phyloP scores from a whole-genome alignment of 345 rosid species.

The Barbarea vulgaris region DNA sequence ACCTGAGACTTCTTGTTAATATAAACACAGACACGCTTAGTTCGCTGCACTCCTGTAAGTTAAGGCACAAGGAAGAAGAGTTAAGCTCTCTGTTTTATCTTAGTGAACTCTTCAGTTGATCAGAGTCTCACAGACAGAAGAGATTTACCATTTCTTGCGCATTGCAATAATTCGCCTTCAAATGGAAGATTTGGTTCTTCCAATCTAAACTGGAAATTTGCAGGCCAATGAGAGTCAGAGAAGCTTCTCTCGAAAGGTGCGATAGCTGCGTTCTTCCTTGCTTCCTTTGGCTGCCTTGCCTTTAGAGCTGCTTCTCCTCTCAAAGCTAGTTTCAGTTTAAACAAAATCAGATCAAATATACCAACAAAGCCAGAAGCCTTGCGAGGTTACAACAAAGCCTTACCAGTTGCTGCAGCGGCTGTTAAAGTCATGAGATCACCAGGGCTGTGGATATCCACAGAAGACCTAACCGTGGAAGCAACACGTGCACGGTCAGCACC shows the following conservation, averaged over 20 bases:
- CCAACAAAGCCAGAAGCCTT: not conserved
- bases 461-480: constrained; percentile 72
- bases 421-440: constrained; percentile 92
- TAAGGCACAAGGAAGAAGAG: constrained; percentile 11
- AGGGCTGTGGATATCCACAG: constrained; percentile 72
- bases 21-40: constrained; percentile 38
- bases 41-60: constrained; percentile 40
- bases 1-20: constrained; percentile 46
- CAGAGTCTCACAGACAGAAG: constrained; percentile 9
- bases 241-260: constrained; percentile 73
- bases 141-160: constrained; percentile 40
- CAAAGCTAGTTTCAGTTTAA: constrained; percentile 54
- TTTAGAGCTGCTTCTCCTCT: constrained; percentile 92
- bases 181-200: constrained; percentile 37
- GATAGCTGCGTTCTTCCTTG: constrained; percentile 79
- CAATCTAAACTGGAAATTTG: constrained; percentile 39
- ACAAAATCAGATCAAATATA: constrained; percentile 21
- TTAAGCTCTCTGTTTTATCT: constrained; percentile 19
- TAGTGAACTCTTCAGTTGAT: constrained; percentile 1
- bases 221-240: constrained; percentile 52
- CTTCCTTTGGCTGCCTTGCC: constrained; percentile 81
- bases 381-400: not conserved
- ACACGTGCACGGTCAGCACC: constrained; percentile 81
- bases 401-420: constrained; percentile 97
- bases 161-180: constrained; percentile 42